Evolutionary conservation across 805 yeast species (phyloP).

Genomic region (Alloascoidea africana): DNA sequence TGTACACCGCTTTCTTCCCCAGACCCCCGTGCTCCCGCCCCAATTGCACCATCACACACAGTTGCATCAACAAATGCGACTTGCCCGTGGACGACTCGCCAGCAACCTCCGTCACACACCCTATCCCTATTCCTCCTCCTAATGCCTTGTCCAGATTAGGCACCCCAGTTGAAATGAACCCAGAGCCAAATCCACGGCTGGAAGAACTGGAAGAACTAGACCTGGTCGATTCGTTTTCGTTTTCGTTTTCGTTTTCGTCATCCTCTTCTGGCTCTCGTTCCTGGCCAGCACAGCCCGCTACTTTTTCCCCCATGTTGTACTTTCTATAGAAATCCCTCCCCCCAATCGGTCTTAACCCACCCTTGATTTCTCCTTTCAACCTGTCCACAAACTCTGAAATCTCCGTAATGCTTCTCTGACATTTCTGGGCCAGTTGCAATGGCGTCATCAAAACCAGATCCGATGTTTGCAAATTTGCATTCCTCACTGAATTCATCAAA

Average conservation of each 20-base stretch:
- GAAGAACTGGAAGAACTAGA: too few species aligned
- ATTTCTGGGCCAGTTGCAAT: slow-evolving; percentile 1
- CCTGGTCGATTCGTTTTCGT: too few species aligned
- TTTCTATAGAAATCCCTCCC: too few species aligned
- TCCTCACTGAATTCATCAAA: neutral
- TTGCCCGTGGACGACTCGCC: slow-evolving; percentile 53
- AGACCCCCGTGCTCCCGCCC: slow-evolving; percentile 32
- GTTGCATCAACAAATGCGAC: slow-evolving; percentile 60
- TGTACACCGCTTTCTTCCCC: slow-evolving; percentile 39
- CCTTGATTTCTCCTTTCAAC: neutral
- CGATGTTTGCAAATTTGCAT: neutral
- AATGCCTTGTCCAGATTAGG: neutral
- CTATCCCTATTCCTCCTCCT: neutral
- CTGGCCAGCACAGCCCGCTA: too few species aligned
- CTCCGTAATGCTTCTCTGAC: neutral
- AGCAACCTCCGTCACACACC: neutral
- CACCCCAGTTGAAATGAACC: neutral
- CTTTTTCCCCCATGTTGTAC: too few species aligned
- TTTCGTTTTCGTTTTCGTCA: neutral
- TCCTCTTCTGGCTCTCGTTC: neutral
- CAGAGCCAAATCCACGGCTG: too few species aligned
- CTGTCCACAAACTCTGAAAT: slow-evolving; percentile 1
- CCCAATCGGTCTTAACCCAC: too few species aligned
- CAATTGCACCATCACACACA: slow-evolving; percentile 43
- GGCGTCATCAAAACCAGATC: neutral